These are phyloP conservation scores for Erodium chrysanthum DNA, from an alignment of 441 rosid species.

Conservation along the genomic window DNA sequence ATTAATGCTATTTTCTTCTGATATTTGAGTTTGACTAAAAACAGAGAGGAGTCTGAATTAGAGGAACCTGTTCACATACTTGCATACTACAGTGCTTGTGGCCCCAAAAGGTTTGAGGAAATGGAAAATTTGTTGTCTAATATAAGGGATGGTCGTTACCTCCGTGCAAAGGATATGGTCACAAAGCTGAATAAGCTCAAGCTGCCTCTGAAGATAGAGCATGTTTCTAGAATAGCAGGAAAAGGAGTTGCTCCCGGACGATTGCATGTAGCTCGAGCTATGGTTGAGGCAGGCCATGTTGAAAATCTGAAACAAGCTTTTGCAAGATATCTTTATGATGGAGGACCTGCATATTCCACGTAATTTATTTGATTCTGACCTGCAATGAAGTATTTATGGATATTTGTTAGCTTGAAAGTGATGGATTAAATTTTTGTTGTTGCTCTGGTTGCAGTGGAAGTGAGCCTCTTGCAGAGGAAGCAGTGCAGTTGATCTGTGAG, in stretches of 20 bases:
- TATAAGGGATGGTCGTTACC: conserved; percentile 76
- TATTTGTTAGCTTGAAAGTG: conserved; percentile 6
- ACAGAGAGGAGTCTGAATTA: conserved; percentile 37
- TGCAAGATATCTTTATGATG: conserved; percentile 65
- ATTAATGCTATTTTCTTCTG: not conserved
- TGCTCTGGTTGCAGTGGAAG: conserved; percentile 48
- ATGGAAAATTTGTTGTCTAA: conserved; percentile 51
- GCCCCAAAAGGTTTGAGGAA: conserved; percentile 50
- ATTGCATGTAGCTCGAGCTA: conserved; percentile 84
- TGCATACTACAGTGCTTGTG: conserved; percentile 83
- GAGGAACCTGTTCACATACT: conserved; percentile 91
- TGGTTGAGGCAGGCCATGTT: conserved; percentile 85
- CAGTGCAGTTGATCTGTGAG: conserved; percentile 52
- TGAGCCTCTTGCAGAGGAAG: conserved; percentile 71
- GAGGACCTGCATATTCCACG: conserved; percentile 88
- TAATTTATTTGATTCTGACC: conserved; percentile 19
- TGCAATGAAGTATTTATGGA: conserved; percentile 6
- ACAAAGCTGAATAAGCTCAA: conserved; percentile 65
- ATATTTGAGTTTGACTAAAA: conserved; percentile 13
- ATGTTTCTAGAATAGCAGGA: conserved; percentile 78
- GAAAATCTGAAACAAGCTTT: conserved; percentile 84
- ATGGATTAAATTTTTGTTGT: conserved; percentile 3
- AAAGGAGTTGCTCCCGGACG: conserved; percentile 89
- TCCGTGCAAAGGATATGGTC: conserved; percentile 73
- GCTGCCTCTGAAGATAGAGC: conserved; percentile 77